Conservation (phyloP, 768 basidiomycete genomes). For the Rhizopogon sp. region DNA sequence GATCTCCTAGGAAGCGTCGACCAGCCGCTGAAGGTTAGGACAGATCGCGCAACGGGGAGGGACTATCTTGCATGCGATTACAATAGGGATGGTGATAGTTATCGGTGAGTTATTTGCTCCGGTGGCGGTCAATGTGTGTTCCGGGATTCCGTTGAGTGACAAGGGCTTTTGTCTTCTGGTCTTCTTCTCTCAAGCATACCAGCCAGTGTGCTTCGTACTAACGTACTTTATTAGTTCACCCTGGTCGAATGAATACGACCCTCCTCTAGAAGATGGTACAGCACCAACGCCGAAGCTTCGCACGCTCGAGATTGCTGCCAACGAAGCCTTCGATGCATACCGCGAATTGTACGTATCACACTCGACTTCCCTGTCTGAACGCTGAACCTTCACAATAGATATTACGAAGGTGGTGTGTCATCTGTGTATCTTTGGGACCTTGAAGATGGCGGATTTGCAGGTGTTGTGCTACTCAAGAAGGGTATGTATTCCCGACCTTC, state of each 20-base stretch:
- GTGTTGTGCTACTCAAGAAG: constrained; percentile 95
- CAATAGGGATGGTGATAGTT: constrained; percentile 88
- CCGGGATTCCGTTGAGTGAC: not conserved
- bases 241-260: constrained; percentile 97
- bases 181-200: not conserved
- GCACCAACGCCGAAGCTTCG: constrained; percentile 79
- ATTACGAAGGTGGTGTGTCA: constrained; percentile 97
- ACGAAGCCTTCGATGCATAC: constrained; percentile 97
- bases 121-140: not conserved
- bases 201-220: constrained; percentile 1
- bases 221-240: constrained; percentile 64
- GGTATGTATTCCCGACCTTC: constrained; percentile 35
- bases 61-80: constrained; percentile 95
- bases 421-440: constrained; percentile 98
- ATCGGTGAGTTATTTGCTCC: constrained; percentile 50
- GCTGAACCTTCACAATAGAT: constrained; percentile 40
- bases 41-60: constrained; percentile 73
- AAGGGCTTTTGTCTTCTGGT: not conserved
- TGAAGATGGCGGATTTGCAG: constrained; percentile 94
- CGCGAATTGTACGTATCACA: constrained; percentile 71
- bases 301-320: constrained; percentile 88
- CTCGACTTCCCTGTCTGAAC: not conserved
- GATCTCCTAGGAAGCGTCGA: constrained; percentile 94
- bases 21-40: constrained; percentile 81
- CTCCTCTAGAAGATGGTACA: constrained; percentile 85